A percentile compares a stretch with the other conserved stretches of the same genome.
phyloP scores from a whole-genome alignment of 1,284 basidiomycete genomes.

The Ganoderma multipileum region DNA sequence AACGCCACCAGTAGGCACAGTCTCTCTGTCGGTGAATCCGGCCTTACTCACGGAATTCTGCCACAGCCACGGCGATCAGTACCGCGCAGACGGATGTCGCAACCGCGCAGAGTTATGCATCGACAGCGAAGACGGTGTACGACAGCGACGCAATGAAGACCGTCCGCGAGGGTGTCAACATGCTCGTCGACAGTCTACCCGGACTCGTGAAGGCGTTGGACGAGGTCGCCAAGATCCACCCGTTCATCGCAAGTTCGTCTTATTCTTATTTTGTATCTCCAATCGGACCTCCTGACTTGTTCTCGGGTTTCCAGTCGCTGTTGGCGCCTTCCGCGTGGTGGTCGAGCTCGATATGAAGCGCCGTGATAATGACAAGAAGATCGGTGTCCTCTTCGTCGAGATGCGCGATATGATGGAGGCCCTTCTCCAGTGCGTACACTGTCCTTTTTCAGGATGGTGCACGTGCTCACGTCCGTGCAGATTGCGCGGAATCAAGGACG shows the following conservation, averaged over 20 bases:
- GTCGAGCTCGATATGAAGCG: conserved; percentile 48
- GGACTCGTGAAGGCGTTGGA: conserved; percentile 35
- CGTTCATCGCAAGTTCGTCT: conserved; percentile 36
- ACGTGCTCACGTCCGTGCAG: background rate
- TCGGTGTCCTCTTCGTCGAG: conserved; percentile 46
- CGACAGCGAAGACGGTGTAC: conserved; percentile 12
- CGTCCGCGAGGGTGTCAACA: conserved; percentile 27
- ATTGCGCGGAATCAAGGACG: conserved; percentile 29
- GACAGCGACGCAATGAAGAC: conserved; percentile 20
- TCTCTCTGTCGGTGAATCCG: background rate
- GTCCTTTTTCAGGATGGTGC: background rate
- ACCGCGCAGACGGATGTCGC: conserved; percentile 13
- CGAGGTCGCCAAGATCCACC: conserved; percentile 39
- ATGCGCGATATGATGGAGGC: conserved; percentile 55
- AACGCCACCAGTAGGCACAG: conserved; percentile 18
- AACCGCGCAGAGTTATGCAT: conserved; percentile 5
- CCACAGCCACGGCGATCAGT: conserved; percentile 6
- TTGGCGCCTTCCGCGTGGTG: conserved; percentile 51
- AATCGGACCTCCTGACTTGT: background rate
- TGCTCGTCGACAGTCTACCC: conserved; percentile 36
- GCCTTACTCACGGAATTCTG: background rate
- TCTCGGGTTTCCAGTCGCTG: conserved; percentile 44
- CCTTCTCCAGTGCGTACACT: conserved; percentile 46
- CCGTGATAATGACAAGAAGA: conserved; percentile 51
- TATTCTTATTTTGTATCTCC: too few relatives aligned